phyloP scores from a whole-genome alignment of 2,329 filamentous ascomycete genomes.

The Atkinsonella texensis region DNA sequence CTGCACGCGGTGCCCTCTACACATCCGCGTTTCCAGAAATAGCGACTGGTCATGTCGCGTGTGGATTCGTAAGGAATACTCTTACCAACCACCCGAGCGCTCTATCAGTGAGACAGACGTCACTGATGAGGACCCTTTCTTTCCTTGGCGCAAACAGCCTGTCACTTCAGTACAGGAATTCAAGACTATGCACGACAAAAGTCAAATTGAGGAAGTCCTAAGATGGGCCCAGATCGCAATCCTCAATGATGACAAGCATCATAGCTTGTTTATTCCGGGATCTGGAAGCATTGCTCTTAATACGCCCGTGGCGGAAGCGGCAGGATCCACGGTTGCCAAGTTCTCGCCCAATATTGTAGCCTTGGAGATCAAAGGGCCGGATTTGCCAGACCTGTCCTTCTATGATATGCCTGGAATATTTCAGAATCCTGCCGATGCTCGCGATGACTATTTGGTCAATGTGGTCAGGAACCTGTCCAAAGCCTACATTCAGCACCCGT shows the following conservation, averaged over 20 bases:
- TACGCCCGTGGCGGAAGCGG: slow-evolving; percentile 20
- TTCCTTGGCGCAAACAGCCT: slow-evolving; percentile 49
- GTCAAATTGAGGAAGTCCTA: slow-evolving; percentile 54
- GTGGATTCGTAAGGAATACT: slow-evolving; percentile 53
- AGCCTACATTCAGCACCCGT: slow-evolving; percentile 55
- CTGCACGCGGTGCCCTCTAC: slow-evolving; percentile 71
- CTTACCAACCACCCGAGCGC: slow-evolving; percentile 33
- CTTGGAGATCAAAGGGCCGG: slow-evolving; percentile 61
- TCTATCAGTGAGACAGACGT: slow-evolving; percentile 33
- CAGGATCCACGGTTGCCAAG: slow-evolving; percentile 40
- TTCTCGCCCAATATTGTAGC: slow-evolving; percentile 77
- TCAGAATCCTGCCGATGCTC: slow-evolving; percentile 49
- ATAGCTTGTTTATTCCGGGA: slow-evolving; percentile 41
- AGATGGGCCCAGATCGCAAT: slow-evolving; percentile 67
- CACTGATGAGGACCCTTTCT: slow-evolving; percentile 41
- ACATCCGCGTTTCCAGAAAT: slow-evolving; percentile 55
- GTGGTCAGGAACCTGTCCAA: slow-evolving; percentile 61
- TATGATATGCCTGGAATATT: slow-evolving; percentile 81
- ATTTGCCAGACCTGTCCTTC: slow-evolving; percentile 63
- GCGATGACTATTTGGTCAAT: slow-evolving; percentile 55
- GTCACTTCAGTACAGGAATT: slow-evolving; percentile 40
- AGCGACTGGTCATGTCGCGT: slow-evolving; percentile 58
- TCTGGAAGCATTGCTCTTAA: slow-evolving; percentile 29
- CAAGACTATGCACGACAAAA: slow-evolving; percentile 46
- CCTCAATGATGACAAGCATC: slow-evolving; percentile 50